Evolutionary conservation across 208 protist genomes (phyloP), one percentile per base, ranked within the genome.

Genomic region (Wallacemonas rigidus): DNA sequence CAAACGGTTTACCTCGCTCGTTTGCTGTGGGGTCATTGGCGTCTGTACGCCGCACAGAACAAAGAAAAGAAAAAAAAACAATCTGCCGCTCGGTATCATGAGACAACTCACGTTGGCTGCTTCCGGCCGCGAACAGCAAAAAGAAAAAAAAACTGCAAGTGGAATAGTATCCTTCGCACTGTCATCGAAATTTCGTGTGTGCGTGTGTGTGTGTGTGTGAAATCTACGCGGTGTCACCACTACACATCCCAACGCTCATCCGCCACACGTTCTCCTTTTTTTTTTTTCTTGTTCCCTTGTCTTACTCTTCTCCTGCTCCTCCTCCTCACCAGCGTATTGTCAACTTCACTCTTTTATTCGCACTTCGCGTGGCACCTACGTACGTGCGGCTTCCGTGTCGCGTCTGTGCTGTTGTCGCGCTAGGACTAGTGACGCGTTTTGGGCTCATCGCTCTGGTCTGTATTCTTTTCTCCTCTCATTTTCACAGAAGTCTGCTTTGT

Each of bases 341-440:
- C n/a, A n/a, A n/a, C n/a, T n/a, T n/a, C n/a, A n/a, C n/a, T n/a
- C n/a, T n/a, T n/a, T n/a, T n/a, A n/a, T n/a, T n/a, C n/a, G n/a
- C n/a, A n/a, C n/a, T n/a, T n/a, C n/a, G n/a, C n/a, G n/a, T n/a
- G n/a, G n/a, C n/a, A n/a, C n/a, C n/a, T n/a, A n/a, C n/a, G n/a
- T n/a, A n/a, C n/a, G n/a, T n/a, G n/a, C n/a, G n/a, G n/a, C n/a
- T n/a, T n/a, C n/a, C n/a, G n/a, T n/a, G n/a, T n/a, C n/a, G n/a
- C n/a, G n/a, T 36, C 38, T 60, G 61, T 47, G 47, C 60, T 48
- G 5, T 74, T 51, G 48, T 43, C n/a, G 55, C 61, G n/a, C n/a
- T n/a, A n/a, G n/a, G n/a, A n/a, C n/a, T n/a, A n/a, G n/a, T n/a
- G n/a, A n/a, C n/a, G n/a, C n/a, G n/a, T 60, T 26, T 64, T 53